phyloP scores from a whole-genome alignment of 495 filamentous ascomycete species.

The Talaromyces stipitatus region DNA sequence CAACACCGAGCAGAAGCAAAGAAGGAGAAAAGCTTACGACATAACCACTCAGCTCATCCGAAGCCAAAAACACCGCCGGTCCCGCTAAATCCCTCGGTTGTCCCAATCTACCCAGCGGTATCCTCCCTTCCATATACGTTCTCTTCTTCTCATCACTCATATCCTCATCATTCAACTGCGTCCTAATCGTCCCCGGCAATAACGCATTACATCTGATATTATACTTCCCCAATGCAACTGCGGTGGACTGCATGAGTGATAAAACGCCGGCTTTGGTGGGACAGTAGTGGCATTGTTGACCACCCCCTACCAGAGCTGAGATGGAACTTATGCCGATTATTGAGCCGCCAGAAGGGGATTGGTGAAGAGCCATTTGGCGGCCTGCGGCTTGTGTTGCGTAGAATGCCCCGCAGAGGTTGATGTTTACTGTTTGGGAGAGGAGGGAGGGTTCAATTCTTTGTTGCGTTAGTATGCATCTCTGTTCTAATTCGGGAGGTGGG shows the following conservation, averaged over 20 bases:
- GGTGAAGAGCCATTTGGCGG: slow-evolving; percentile 59
- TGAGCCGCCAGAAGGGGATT: slow-evolving; percentile 56
- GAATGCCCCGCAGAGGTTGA: slow-evolving; percentile 83
- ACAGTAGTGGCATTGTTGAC: slow-evolving; percentile 77
- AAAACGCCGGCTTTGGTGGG: slow-evolving; percentile 84
- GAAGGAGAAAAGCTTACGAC: slow-evolving; percentile 36
- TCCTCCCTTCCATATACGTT: slow-evolving; percentile 75
- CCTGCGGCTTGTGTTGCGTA: slow-evolving; percentile 78
- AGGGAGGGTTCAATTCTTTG: slow-evolving; percentile 50
- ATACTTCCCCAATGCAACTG: slow-evolving; percentile 69
- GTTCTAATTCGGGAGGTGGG: neutral
- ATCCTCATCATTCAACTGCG: slow-evolving; percentile 82
- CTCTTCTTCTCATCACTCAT: slow-evolving; percentile 59
- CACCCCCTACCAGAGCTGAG: slow-evolving; percentile 76
- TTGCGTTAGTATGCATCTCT: neutral
- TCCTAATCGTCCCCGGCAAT: slow-evolving; percentile 77
- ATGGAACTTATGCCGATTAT: slow-evolving; percentile 86
- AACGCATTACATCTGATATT: slow-evolving; percentile 79
- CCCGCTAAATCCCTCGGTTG: slow-evolving; percentile 64
- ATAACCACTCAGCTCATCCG: slow-evolving; percentile 67
- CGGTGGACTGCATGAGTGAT: slow-evolving; percentile 77
- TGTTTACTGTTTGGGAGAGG: slow-evolving; percentile 56
- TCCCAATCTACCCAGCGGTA: slow-evolving; percentile 71
- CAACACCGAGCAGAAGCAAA: slow-evolving; percentile 1
- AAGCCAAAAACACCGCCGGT: slow-evolving; percentile 80